Base-by-base conservation (phyloP, 2,329 filamentous ascomycete species). In the Polychaeton citri region DNA sequence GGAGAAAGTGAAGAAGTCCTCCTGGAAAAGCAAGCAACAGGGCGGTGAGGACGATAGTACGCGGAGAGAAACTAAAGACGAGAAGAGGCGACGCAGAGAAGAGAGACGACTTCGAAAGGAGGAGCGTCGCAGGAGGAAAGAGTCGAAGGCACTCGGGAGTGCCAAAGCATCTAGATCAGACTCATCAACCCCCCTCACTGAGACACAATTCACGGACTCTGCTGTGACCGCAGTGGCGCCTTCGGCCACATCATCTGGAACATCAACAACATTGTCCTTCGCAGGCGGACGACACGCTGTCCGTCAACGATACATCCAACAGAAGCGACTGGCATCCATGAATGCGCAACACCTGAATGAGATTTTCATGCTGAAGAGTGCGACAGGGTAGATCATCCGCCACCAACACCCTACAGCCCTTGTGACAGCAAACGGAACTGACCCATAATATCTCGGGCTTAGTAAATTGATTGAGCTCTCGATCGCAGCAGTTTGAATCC, bases 301-400 rank as follows among this genome's bases (percentile, higher is more conserved):
- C 32, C 69, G 88, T 43, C 76, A 82, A 46, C 72, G 84, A 41
- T 84, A 87, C 58, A 94, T 96, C 51, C 80, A 80, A 38, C 83
- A 90, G 49, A 96, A 96, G 66, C 78, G 76, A 50, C 74, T 79
- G 64, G 86, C 87, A 2, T 72, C 86, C 39, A 72, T 85, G 64
- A 82, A 95, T 57, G 71, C 78, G 33, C 76, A 80, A 52, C 83
- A 86, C 10, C 61, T 96, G 52, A 88, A 87, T 57, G 86, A 95
- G 74, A 81, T 81, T 51, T 77, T 81, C 46, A 81, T 81, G 77
- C 68, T 81, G 39, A 80, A 80, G 44, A 46, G 60, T 17, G 24
- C 24, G 12, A 15, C 24, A 5, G 24, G 24, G 24, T 28, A 28
- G 24, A n/a, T n/a, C n/a, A n/a, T n/a, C n/a, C n/a, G n/a, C n/a